phyloP scores from a whole-genome alignment of 2,329 filamentous ascomycete species.

The Calonectria pseudoreteaudii region DNA sequence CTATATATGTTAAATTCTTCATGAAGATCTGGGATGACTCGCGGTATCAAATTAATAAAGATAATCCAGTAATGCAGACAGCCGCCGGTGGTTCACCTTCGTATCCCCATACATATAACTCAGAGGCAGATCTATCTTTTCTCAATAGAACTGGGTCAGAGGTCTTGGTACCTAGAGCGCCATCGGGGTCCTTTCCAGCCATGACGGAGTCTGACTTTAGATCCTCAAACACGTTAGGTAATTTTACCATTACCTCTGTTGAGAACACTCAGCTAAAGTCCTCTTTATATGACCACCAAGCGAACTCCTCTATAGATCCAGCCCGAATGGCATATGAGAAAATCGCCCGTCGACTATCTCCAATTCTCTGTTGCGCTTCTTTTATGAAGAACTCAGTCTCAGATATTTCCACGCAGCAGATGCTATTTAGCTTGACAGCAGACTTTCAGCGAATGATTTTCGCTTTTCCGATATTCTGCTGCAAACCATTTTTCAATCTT shows the following conservation, averaged over 20 bases:
- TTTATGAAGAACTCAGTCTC: neutral
- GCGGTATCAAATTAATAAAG: neutral
- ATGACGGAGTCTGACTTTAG: neutral
- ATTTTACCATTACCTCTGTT: neutral
- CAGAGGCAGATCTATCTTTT: neutral
- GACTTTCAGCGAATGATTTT: constrained; percentile 7
- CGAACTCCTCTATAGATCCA: neutral
- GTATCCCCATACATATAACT: neutral
- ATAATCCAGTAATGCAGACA: too few species aligned
- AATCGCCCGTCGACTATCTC: neutral
- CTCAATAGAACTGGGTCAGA: neutral
- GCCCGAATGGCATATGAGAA: neutral
- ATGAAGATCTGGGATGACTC: constrained; percentile 14
- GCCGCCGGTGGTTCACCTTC: neutral
- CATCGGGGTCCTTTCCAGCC: neutral
- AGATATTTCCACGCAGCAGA: neutral
- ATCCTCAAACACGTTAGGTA: neutral
- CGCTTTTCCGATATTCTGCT: constrained; percentile 4
- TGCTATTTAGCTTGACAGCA: neutral
- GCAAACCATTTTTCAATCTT: constrained; percentile 5
- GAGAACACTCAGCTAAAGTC: neutral
- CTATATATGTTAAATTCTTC: neutral
- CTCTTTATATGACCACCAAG: neutral
- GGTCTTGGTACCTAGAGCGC: neutral
- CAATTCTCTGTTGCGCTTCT: neutral